A percentile compares a stretch with the other conserved stretches of the same genome.
Evolutionary conservation across 2,329 filamentous ascomycete species (phyloP).

Genomic region (Fusarium praegraminearum): DNA sequence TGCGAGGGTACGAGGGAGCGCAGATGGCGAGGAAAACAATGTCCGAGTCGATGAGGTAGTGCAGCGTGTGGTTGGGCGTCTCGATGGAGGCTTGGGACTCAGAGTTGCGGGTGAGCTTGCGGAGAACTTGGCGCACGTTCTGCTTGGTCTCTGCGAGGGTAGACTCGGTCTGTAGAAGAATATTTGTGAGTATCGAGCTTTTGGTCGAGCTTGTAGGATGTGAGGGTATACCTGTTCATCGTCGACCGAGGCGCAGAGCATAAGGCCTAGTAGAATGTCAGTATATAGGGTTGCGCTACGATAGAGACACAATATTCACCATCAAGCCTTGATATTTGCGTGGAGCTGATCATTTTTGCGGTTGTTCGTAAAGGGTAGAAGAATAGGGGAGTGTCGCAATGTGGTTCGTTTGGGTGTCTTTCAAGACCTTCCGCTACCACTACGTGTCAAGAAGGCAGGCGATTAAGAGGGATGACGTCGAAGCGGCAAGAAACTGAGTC

Average conservation of each 20-base stretch:
- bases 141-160: slow-evolving; percentile 88
- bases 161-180: slow-evolving; percentile 66
- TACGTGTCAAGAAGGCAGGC: slow-evolving; percentile 47
- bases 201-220: not conserved
- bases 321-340: slow-evolving; percentile 93
- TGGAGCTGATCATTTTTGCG: slow-evolving; percentile 82
- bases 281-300: slow-evolving; percentile 5
- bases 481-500: slow-evolving; percentile 20
- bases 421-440: slow-evolving; percentile 18
- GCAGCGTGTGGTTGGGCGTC: slow-evolving; percentile 82
- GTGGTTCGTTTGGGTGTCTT: slow-evolving; percentile 26
- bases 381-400: slow-evolving; percentile 11
- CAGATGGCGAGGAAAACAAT: slow-evolving; percentile 95
- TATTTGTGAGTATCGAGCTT: slow-evolving; percentile 1
- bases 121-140: slow-evolving; percentile 90
- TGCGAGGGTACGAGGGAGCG: slow-evolving; percentile 93
- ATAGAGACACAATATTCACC: slow-evolving; percentile 62
- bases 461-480: slow-evolving; percentile 32
- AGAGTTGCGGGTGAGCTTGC: slow-evolving; percentile 87
- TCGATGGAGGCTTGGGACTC: slow-evolving; percentile 94
- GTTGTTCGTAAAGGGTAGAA: not conserved
- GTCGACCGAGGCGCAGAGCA: slow-evolving; percentile 94
- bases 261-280: slow-evolving; percentile 74
- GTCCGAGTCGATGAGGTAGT: slow-evolving; percentile 87
- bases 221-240: slow-evolving; percentile 76